A percentile compares a stretch with the other conserved stretches of the same genome.
Conservation (phyloP, 768 basidiomycete genomes). For the Lactarius hengduanensis region DNA sequence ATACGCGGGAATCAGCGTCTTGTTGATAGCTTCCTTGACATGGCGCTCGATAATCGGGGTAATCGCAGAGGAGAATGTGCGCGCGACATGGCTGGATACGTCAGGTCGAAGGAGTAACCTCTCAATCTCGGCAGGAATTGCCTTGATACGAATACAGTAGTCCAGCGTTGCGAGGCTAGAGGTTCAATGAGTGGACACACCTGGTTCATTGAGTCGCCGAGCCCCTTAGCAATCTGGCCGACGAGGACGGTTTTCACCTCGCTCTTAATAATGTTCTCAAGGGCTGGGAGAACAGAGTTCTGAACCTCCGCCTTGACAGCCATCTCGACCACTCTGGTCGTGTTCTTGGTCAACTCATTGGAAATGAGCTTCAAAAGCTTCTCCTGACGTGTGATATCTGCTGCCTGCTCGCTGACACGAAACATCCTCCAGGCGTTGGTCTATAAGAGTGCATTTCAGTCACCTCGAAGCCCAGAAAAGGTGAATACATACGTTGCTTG, state of each 20-base stretch:
- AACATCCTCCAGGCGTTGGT: conserved; percentile 83
- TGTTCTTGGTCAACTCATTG: conserved; percentile 81
- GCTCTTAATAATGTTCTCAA: conserved; percentile 77
- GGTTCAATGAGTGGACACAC: conserved; percentile 40
- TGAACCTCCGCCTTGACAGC: conserved; percentile 86
- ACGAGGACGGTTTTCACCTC: conserved; percentile 79
- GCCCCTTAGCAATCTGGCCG: conserved; percentile 70
- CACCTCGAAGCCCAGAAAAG: conserved; percentile 15
- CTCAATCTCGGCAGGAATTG: conserved; percentile 75
- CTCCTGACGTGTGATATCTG: conserved; percentile 83
- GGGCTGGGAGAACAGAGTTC: conserved; percentile 75
- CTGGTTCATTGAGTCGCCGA: conserved; percentile 71
- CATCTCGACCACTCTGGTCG: conserved; percentile 84
- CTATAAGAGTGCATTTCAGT: conserved; percentile 40
- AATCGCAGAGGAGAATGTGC: conserved; percentile 66
- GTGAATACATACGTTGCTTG: conserved; percentile 68
- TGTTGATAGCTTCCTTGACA: conserved; percentile 74
- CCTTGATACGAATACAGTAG: conserved; percentile 41
- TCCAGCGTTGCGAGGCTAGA: conserved; percentile 12
- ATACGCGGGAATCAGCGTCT: conserved; percentile 71
- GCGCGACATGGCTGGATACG: conserved; percentile 73
- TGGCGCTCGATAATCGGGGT: conserved; percentile 78
- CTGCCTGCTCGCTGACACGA: conserved; percentile 71
- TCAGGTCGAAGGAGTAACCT: conserved; percentile 74
- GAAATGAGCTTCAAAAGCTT: conserved; percentile 88